These are phyloP conservation scores for Phycomyces blakesleeanus DNA, from an alignment of 192 early-diverging fungal species.

Conservation along the genomic window DNA sequence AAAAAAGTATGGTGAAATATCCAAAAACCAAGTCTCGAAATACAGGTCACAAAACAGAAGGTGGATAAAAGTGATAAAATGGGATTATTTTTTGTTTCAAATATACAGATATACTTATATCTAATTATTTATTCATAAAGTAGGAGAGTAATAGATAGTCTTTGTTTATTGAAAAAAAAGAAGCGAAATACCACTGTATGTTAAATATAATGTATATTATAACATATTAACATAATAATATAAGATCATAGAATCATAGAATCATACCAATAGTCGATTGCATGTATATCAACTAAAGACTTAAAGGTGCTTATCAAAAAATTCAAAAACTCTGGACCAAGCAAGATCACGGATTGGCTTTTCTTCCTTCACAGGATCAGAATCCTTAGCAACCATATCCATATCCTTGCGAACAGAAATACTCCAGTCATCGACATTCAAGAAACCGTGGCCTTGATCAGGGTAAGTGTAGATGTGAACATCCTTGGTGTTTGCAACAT, in stretches of 20 bases:
- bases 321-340: constrained; percentile 22
- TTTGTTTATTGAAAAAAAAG: background rate
- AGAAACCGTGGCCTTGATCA: constrained; percentile 24
- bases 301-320: constrained; percentile 12
- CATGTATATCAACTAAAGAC: background rate
- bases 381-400: constrained; percentile 16
- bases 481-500: constrained; percentile 8
- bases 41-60: background rate
- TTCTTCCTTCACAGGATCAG: constrained; percentile 13
- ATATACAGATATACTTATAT: too few species aligned
- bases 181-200: too few species aligned
- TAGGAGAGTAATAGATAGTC: too few species aligned
- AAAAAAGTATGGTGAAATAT: too few species aligned
- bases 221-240: too few species aligned
- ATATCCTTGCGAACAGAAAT: constrained; percentile 23
- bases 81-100: too few species aligned
- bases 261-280: background rate
- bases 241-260: background rate
- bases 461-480: constrained; percentile 29
- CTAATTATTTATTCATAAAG: too few species aligned
- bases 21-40: background rate
- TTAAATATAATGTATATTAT: too few species aligned
- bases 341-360: constrained; percentile 10
- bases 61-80: background rate
- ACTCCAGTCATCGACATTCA: constrained; percentile 27